Percentiles rank a stretch among this genome's conserved stretches.
Conservation (phyloP, 2,329 filamentous ascomycete species). For the Chrysoporthe puriensis region DNA sequence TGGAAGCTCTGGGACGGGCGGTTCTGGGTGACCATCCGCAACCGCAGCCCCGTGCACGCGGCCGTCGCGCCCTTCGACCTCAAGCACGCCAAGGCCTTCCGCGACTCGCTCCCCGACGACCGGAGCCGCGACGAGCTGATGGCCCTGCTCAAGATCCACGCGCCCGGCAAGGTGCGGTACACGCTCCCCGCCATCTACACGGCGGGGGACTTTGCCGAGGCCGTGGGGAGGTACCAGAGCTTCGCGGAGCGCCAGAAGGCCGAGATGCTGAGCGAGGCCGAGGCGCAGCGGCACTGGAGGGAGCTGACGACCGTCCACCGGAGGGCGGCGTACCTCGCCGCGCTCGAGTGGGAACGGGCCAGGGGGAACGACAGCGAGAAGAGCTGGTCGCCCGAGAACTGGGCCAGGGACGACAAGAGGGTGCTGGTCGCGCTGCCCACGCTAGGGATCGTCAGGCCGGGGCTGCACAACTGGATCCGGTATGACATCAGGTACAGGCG, state of each 20-base stretch:
- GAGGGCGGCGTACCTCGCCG: constrained; percentile 8
- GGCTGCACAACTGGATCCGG: constrained; percentile 51
- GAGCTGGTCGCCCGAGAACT: neutral
- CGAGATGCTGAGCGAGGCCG: constrained; percentile 15
- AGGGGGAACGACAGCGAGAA: neutral
- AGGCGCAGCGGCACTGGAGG: constrained; percentile 9
- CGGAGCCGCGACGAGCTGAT: constrained; percentile 42
- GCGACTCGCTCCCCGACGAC: constrained; percentile 44
- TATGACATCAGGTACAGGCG: constrained; percentile 56
- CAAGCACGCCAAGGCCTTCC: constrained; percentile 52
- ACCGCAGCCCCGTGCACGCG: constrained; percentile 47
- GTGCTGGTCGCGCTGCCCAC: constrained; percentile 58
- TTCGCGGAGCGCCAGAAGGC: constrained; percentile 30
- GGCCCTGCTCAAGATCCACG: constrained; percentile 50
- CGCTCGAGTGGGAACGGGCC: constrained; percentile 4
- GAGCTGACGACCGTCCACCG: neutral
- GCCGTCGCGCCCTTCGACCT: constrained; percentile 50
- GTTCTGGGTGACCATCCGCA: constrained; percentile 60
- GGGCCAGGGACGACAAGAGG: constrained; percentile 32
- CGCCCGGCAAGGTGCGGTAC: constrained; percentile 59
- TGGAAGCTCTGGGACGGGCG: constrained; percentile 61
- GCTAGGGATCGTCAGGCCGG: constrained; percentile 51
- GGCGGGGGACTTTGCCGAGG: constrained; percentile 40
- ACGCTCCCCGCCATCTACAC: constrained; percentile 60
- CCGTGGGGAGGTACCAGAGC: constrained; percentile 26